These are phyloP conservation scores for Globisporangium echinulatum DNA, from an alignment of 352 stramenopile genomes.

Conservation along the genomic window DNA sequence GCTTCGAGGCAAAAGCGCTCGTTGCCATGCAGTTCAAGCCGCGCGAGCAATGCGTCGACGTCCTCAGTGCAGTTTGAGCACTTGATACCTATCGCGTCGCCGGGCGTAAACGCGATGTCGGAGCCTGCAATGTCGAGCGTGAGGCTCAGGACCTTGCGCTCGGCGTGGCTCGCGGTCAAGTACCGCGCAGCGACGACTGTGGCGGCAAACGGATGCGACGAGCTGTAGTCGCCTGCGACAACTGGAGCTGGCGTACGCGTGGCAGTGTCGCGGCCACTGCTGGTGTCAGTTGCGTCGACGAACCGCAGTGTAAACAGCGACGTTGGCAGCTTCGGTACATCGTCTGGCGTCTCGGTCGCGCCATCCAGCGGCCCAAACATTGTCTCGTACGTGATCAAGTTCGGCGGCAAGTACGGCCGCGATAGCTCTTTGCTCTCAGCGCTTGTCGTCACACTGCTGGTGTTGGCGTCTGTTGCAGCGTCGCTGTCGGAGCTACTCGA, in stretches of 20 bases:
- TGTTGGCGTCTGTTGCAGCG: not conserved
- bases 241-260: not conserved
- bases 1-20: slow-evolving; percentile 32
- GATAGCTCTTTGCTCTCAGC: not conserved
- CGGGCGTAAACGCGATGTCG: slow-evolving; percentile 61
- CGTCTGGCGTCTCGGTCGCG: slow-evolving; percentile 30
- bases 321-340: slow-evolving; percentile 51
- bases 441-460: not conserved
- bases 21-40: slow-evolving; percentile 34
- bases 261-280: too few relatives aligned
- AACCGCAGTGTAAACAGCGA: slow-evolving; percentile 41
- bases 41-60: slow-evolving; percentile 57
- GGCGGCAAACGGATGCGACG: slow-evolving; percentile 44
- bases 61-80: slow-evolving; percentile 69
- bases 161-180: slow-evolving; percentile 33
- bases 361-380: slow-evolving; percentile 42
- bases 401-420: slow-evolving; percentile 26
- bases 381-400: slow-evolving; percentile 44
- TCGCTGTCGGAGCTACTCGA: slow-evolving; percentile 17
- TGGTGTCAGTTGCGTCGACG: slow-evolving; percentile 7
- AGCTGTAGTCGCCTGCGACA: slow-evolving; percentile 23
- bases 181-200: slow-evolving; percentile 38
- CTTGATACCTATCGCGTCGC: slow-evolving; percentile 83
- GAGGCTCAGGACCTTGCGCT: slow-evolving; percentile 55
- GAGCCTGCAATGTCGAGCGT: slow-evolving; percentile 39